A percentile compares a stretch with the other conserved stretches of the same genome.
phyloP scores from a whole-genome alignment of 2,329 filamentous ascomycete species.

The Penicillium oxalicum region DNA sequence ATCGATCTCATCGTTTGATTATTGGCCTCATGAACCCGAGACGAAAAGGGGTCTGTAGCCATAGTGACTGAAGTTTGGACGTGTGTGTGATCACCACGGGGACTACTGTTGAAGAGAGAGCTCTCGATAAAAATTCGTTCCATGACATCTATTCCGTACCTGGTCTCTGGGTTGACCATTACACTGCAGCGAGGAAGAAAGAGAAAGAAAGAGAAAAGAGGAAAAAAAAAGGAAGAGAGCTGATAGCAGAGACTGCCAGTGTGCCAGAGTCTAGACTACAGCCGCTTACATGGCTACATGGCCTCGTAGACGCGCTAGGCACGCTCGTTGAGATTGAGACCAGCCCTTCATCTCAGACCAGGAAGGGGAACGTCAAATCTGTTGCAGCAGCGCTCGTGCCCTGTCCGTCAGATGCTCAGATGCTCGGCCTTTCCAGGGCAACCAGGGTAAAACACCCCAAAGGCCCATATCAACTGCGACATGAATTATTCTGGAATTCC shows the following conservation, averaged over 20 bases:
- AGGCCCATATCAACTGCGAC: background rate
- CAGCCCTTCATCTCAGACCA: conserved; percentile 9
- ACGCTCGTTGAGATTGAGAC: conserved; percentile 20
- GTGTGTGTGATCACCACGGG: too few species aligned
- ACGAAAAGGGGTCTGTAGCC: too few species aligned
- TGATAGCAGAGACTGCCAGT: too few species aligned
- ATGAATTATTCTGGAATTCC: background rate
- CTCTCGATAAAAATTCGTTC: background rate
- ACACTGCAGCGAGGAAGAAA: too few species aligned
- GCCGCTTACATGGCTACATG: conserved; percentile 9
- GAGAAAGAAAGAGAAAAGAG: too few species aligned
- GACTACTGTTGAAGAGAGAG: too few species aligned
- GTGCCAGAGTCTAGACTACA: conserved; percentile 5
- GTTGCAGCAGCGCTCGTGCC: background rate
- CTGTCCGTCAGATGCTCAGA: background rate
- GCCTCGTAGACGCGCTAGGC: conserved; percentile 14
- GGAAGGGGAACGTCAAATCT: conserved; percentile 1
- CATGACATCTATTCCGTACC: too few species aligned
- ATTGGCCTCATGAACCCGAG: too few species aligned
- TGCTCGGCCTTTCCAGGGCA: background rate
- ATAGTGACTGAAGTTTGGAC: too few species aligned
- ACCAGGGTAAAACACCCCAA: background rate
- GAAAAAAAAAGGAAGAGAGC: background rate
- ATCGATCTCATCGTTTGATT: too few species aligned
- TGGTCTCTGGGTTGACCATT: too few species aligned